Percentiles rank a stretch among this genome's conserved stretches.
Conservation (phyloP, 441 rosid genomes). For the Codiaeum variegatum region DNA sequence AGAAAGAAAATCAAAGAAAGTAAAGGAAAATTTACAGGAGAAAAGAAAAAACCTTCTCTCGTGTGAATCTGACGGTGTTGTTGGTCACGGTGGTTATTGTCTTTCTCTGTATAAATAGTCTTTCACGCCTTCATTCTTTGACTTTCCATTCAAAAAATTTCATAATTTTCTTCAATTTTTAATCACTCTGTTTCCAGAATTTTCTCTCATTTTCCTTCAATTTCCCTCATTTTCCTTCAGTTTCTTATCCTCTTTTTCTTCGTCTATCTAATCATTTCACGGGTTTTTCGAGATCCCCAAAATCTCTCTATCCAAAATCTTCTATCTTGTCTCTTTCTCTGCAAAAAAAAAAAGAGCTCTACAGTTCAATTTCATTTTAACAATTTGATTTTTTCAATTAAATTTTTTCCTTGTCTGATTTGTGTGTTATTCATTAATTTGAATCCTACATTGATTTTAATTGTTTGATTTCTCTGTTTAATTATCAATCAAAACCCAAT, state of each 20-base stretch:
- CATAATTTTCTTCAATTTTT: not conserved
- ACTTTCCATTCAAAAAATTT: conserved; percentile 14
- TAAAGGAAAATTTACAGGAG: not conserved
- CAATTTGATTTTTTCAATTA: not conserved
- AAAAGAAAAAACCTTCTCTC: not conserved
- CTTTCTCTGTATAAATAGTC: not conserved
- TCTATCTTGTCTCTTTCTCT: not conserved
- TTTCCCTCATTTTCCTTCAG: not conserved
- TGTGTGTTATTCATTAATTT: not conserved
- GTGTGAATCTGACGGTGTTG: conserved; percentile 2
- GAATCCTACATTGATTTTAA: not conserved
- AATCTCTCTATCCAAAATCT: conserved; percentile 3
- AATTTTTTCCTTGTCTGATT: not conserved
- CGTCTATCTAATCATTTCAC: conserved; percentile 15
- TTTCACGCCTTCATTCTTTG: conserved; percentile 17
- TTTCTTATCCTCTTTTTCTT: not conserved
- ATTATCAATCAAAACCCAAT: not conserved
- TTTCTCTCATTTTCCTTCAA: not conserved
- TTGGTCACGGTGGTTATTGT: not conserved
- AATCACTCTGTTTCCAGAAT: not conserved
- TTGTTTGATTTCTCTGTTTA: not conserved
- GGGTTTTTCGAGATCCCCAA: conserved; percentile 14
- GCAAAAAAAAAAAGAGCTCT: not conserved
- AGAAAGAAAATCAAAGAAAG: too few relatives aligned
- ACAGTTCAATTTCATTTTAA: not conserved